Evolutionary conservation across 2,329 filamentous ascomycete species (phyloP).

Genomic region (Ciborinia camelliae): DNA sequence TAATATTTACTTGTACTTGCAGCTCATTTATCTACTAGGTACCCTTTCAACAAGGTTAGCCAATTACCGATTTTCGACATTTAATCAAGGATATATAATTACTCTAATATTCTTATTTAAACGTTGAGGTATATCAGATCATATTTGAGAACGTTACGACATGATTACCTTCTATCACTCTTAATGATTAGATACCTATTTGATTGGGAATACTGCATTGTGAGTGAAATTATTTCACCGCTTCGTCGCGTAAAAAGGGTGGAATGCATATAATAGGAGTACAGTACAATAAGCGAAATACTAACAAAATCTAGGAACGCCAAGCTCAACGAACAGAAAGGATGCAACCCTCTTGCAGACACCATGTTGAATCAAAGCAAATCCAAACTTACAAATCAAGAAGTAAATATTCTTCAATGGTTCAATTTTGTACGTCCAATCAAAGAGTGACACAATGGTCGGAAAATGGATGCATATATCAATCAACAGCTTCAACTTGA

Average conservation of each 20-base stretch:
- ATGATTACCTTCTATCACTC: too few relatives aligned
- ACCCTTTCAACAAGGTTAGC: too few relatives aligned
- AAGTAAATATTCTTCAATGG: conserved; percentile 23
- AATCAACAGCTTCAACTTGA: conserved; percentile 29
- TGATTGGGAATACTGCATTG: conserved; percentile 26
- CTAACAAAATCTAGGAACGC: conserved; percentile 13
- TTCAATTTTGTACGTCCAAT: conserved; percentile 25
- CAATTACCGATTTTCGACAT: too few relatives aligned
- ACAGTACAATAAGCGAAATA: neutral
- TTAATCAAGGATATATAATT: too few relatives aligned
- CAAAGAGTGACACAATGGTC: conserved; percentile 26
- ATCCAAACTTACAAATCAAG: conserved; percentile 23
- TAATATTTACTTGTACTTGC: too few relatives aligned
- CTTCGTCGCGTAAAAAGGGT: neutral
- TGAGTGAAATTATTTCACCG: neutral
- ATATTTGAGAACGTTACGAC: too few relatives aligned
- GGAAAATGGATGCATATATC: conserved; percentile 28
- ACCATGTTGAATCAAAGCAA: conserved; percentile 26
- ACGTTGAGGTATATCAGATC: too few relatives aligned
- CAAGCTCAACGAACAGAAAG: conserved; percentile 24
- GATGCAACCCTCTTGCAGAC: conserved; percentile 26
- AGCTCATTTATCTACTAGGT: too few relatives aligned
- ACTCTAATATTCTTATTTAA: too few relatives aligned
- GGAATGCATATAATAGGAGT: neutral
- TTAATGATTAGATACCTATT: too few relatives aligned